Conservation (phyloP, 116 monocot species). For the Phalaenopsis hybrid region DNA sequence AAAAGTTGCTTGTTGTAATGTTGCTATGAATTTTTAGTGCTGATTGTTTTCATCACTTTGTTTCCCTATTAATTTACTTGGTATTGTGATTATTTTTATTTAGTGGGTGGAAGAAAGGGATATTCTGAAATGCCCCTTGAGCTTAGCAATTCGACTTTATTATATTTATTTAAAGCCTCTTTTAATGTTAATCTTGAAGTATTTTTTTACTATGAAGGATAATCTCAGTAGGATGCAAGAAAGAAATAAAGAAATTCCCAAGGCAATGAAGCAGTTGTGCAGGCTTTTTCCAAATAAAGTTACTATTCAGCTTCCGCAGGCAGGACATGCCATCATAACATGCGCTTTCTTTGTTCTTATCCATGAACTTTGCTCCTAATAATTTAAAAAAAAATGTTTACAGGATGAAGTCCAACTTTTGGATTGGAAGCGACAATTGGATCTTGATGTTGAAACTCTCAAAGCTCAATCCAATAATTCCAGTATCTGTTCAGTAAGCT, state of each 20-base stretch:
- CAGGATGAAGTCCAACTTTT: constrained; percentile 82
- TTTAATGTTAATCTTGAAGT: neutral
- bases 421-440: constrained; percentile 84
- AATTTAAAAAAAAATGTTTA: neutral
- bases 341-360: neutral
- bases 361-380: constrained; percentile 1
- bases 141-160: neutral
- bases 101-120: neutral
- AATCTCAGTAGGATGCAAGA: constrained; percentile 72
- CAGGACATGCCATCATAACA: constrained; percentile 10
- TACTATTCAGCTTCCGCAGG: constrained; percentile 86
- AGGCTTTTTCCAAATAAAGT: constrained; percentile 91
- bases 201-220: constrained; percentile 33
- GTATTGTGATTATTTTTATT: neutral
- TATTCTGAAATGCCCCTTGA: neutral
- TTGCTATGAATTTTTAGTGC: neutral
- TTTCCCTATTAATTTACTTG: neutral
- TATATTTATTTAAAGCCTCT: neutral
- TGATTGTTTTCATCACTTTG: neutral
- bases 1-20: neutral
- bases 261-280: constrained; percentile 79
- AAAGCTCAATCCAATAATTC: constrained; percentile 75
- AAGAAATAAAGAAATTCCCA: constrained; percentile 76
- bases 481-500: constrained; percentile 78
- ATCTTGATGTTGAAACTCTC: constrained; percentile 92